phyloP scores from a whole-genome alignment of 163 green algal genomes.

The Prototheca wickerhamii region DNA sequence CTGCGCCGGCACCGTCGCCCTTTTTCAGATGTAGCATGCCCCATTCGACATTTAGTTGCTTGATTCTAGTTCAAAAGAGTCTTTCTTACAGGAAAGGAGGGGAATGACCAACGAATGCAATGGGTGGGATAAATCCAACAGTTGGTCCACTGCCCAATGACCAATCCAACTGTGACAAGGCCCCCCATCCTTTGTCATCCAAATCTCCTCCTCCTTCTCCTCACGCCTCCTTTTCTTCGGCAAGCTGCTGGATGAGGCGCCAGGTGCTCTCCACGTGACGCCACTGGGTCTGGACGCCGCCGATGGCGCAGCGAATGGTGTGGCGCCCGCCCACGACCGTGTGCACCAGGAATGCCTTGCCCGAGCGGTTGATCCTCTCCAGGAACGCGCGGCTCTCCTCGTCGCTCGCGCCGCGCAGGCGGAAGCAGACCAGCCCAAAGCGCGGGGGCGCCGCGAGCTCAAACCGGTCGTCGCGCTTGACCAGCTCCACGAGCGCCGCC shows the following conservation, averaged over 20 bases:
- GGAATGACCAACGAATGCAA: not conserved
- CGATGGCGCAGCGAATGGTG: conserved; percentile 58
- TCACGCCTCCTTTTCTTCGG: not conserved
- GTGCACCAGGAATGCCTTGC: conserved; percentile 55
- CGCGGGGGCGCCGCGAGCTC: conserved; percentile 47
- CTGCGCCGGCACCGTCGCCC: no score
- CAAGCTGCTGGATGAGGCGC: conserved; percentile 28
- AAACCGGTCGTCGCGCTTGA: conserved; percentile 51
- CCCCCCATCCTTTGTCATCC: not conserved
- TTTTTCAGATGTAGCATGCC: no score
- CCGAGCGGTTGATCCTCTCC: conserved; percentile 51
- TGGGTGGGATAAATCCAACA: not conserved
- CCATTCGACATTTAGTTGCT: not conserved
- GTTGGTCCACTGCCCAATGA: no score
- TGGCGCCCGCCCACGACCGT: conserved; percentile 56
- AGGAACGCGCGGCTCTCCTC: conserved; percentile 44
- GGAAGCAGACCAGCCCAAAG: conserved; percentile 74
- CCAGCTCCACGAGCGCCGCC: conserved; percentile 31
- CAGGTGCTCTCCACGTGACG: conserved; percentile 55
- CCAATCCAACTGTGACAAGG: not conserved
- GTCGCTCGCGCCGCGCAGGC: conserved; percentile 13
- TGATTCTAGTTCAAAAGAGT: not conserved
- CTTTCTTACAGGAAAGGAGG: not conserved
- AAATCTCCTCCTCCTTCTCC: not conserved
- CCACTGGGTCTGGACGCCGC: conserved; percentile 38